Percentiles rank a stretch among this genome's conserved stretches.
Evolutionary conservation across 202 grass and related monocot genomes (phyloP).

Genomic region (Musa balbisiana): DNA sequence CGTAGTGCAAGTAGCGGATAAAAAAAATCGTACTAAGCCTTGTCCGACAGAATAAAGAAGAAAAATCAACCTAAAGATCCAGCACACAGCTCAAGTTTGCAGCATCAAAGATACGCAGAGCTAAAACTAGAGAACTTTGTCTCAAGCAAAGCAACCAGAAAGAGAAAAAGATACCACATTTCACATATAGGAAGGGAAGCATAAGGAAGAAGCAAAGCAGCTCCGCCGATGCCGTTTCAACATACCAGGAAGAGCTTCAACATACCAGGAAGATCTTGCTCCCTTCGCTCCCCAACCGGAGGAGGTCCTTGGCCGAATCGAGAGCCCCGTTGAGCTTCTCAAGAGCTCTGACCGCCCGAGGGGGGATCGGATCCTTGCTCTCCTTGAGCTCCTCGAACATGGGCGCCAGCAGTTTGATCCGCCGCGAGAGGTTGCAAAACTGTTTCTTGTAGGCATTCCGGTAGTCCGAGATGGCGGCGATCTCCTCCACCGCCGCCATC

Average conservation of each 20-base stretch:
- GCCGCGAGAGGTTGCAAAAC: slow-evolving; percentile 17
- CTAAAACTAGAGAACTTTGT: neutral
- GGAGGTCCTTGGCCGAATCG: slow-evolving; percentile 1
- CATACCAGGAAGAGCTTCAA: slow-evolving; percentile 13
- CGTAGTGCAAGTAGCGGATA: no score
- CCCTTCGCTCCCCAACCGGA: slow-evolving; percentile 7
- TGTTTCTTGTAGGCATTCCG: slow-evolving; percentile 15
- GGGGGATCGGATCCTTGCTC: slow-evolving; percentile 1
- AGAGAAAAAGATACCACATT: neutral
- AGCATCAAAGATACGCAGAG: neutral
- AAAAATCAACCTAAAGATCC: neutral
- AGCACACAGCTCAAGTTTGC: neutral
- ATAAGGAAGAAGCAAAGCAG: neutral
- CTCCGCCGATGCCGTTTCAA: neutral
- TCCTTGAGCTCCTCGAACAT: slow-evolving; percentile 22
- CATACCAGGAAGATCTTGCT: slow-evolving; percentile 20
- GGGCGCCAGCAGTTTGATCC: slow-evolving; percentile 20
- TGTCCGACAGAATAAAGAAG: neutral
- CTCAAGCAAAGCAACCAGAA: neutral
- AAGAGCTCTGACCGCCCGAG: neutral
- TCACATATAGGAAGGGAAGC: neutral
- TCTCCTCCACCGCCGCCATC: neutral
- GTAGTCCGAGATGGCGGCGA: slow-evolving; percentile 2
- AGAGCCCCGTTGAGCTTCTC: neutral
- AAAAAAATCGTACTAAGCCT: no score